A percentile compares a stretch with the other conserved stretches of the same genome.
Evolutionary conservation across 495 filamentous ascomycete genomes (phyloP).

Genomic region (Cryomyces antarcticus): DNA sequence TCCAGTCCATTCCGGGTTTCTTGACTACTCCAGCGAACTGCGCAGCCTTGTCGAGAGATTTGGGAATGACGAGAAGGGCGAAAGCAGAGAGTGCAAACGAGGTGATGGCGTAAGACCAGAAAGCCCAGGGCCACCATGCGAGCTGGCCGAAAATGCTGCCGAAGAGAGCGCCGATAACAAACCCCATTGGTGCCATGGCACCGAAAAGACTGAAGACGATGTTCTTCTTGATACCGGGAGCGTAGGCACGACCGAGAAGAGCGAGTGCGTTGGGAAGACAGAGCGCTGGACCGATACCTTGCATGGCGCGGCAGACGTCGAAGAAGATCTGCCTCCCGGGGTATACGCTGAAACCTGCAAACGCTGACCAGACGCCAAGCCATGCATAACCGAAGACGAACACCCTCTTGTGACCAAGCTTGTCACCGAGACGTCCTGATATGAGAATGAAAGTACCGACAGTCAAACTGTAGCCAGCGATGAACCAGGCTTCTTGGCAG

Average conservation of each 20-base stretch:
- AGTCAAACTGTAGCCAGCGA: conserved; percentile 37
- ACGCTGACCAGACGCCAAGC: conserved; percentile 37
- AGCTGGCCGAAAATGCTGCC: conserved; percentile 12
- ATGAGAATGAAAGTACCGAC: conserved; percentile 46
- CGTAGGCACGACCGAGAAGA: conserved; percentile 13
- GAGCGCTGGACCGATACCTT: conserved; percentile 19
- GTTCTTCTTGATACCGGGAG: conserved; percentile 13
- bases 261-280: conserved; percentile 18
- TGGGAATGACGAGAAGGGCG: conserved; percentile 8
- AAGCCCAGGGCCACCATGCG: conserved; percentile 16
- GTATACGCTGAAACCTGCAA: conserved; percentile 33
- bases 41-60: conserved; percentile 3
- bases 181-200: conserved; percentile 12
- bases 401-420: conserved; percentile 40
- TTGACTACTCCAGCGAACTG: neutral
- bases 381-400: conserved; percentile 41
- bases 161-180: conserved; percentile 10
- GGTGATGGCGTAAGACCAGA: conserved; percentile 13
- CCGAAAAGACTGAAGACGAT: conserved; percentile 16
- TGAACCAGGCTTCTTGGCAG: conserved; percentile 27
- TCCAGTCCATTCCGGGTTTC: conserved; percentile 10
- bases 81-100: conserved; percentile 5
- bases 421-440: conserved; percentile 41
- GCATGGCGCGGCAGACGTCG: conserved; percentile 14
- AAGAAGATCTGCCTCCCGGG: conserved; percentile 15